Percentiles rank a stretch among this genome's conserved stretches.
Evolutionary conservation across 2,329 filamentous ascomycete species (phyloP).

Genomic region (Aureobasidium mangrovei): DNA sequence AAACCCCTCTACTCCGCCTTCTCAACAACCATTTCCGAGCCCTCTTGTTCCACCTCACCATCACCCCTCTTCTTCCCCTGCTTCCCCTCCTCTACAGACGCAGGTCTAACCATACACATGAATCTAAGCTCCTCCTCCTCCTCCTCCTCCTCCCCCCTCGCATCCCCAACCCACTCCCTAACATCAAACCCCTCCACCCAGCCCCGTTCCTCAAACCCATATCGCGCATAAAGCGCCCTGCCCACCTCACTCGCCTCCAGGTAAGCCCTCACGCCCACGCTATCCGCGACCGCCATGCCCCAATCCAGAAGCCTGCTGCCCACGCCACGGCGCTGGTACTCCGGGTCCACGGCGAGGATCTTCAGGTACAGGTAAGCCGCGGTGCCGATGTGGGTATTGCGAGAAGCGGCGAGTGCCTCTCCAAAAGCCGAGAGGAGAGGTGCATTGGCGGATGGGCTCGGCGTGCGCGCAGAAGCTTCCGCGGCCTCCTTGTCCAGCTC

Average conservation of each 20-base stretch:
- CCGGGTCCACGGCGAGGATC: constrained; percentile 30
- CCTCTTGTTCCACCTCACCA: background rate
- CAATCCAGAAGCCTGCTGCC: constrained; percentile 31
- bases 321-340: constrained; percentile 33
- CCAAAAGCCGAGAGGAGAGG: constrained; percentile 20
- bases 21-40: background rate
- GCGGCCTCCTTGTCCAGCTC: constrained; percentile 16
- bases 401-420: constrained; percentile 14
- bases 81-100: background rate
- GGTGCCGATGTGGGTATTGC: constrained; percentile 21
- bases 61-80: too few species aligned
- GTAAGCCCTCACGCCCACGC: constrained; percentile 30
- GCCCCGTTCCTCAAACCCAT: constrained; percentile 26
- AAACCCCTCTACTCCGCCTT: background rate
- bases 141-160: background rate
- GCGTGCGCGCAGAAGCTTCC: constrained; percentile 15
- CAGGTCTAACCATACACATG: constrained; percentile 5
- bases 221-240: constrained; percentile 32
- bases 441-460: constrained; percentile 16
- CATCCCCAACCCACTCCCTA: constrained; percentile 19
- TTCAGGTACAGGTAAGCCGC: constrained; percentile 23
- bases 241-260: constrained; percentile 33
- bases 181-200: constrained; percentile 22
- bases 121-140: constrained; percentile 14
- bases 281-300: constrained; percentile 34